Conservation (phyloP, 495 filamentous ascomycete species). For the Hyaloscypha bicolor region DNA sequence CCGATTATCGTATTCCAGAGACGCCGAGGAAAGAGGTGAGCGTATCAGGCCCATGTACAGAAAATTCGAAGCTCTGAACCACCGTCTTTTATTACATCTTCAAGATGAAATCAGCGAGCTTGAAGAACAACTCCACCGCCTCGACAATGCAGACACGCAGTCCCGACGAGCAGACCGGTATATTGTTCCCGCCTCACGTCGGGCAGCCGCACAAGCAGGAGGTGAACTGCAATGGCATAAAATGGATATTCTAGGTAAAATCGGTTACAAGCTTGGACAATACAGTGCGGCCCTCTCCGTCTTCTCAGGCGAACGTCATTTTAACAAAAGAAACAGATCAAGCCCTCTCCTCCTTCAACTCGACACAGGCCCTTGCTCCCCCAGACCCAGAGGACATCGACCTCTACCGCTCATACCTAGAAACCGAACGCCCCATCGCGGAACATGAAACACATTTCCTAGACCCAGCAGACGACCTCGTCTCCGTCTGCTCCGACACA, state of each 20-base stretch:
- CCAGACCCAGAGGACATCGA: conserved; percentile 61
- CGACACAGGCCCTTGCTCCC: conserved; percentile 54
- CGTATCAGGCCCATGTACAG: conserved; percentile 74
- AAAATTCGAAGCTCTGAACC: conserved; percentile 81
- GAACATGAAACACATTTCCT: conserved; percentile 71
- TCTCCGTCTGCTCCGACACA: conserved; percentile 46
- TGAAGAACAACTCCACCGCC: conserved; percentile 69
- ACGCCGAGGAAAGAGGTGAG: conserved; percentile 23
- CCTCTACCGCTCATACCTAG: conserved; percentile 69
- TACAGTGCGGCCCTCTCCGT: conserved; percentile 66
- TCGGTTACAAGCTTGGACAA: conserved; percentile 76
- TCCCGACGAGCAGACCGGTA: conserved; percentile 55
- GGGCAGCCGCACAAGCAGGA: conserved; percentile 64
- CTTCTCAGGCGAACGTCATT: not conserved
- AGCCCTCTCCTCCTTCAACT: conserved; percentile 67
- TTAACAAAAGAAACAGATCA: conserved; percentile 53
- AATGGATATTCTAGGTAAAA: conserved; percentile 67
- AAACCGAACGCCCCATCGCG: conserved; percentile 60
- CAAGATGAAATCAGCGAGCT: conserved; percentile 85
- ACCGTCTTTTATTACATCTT: conserved; percentile 80
- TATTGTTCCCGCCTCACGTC: conserved; percentile 62
- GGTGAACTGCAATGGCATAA: conserved; percentile 71
- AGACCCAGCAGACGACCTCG: conserved; percentile 63
- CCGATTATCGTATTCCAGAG: conserved; percentile 15
- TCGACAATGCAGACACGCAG: conserved; percentile 75